Base-by-base conservation (phyloP, 2,329 filamentous ascomycete species). In the Calonectria naviculata region DNA sequence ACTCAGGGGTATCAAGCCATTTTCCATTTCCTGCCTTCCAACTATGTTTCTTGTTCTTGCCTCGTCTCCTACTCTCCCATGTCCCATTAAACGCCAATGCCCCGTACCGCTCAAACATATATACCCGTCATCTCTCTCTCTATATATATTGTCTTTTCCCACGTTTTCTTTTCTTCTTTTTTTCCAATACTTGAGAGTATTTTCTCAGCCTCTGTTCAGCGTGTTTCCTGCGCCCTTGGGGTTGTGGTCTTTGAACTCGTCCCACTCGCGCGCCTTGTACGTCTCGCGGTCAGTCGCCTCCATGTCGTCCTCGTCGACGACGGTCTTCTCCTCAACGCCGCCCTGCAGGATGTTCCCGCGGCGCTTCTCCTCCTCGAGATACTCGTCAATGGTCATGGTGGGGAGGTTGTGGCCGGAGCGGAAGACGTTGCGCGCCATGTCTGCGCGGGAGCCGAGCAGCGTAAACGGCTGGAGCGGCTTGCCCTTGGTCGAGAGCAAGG, bases 301-400 rank as follows among this genome's bases (percentile, higher is more conserved):
- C 72, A 94, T 85, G 80, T 98, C 91, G 81, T 99, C 97, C 85
- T 98, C 97, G 80, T 99, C 94, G 7, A 94, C 89, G 81, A 95
- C 92, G 2, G 92, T 90, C 73, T 88, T 87, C 74, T 93, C 90
- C 78, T 94, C 93, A 21, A 95, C 95, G 34, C 95, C 95, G 41
- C 95, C 97, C 80, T 98, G 93, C 67, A 98, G 94, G 70, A 99
- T 95, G 24, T 94, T 94, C 19, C 97, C 97, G 73, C 94, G 88
- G 75, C 90, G 89, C 79, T 90, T 89, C 85, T 98, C 97, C 83
- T 98, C 96, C 64, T 97, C 97, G 19, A 99, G 87, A 80, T 98
- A 99, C 85, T 99, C 97, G 77, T 99, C 97, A 72, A 99, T 98
- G 1, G 91, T 94, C 97, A 99, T 98, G 4, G 97, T 98, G 1